phyloP scores from a whole-genome alignment of 202 grass and related monocot species.

The Schoenoplectus tabernaemontani region DNA sequence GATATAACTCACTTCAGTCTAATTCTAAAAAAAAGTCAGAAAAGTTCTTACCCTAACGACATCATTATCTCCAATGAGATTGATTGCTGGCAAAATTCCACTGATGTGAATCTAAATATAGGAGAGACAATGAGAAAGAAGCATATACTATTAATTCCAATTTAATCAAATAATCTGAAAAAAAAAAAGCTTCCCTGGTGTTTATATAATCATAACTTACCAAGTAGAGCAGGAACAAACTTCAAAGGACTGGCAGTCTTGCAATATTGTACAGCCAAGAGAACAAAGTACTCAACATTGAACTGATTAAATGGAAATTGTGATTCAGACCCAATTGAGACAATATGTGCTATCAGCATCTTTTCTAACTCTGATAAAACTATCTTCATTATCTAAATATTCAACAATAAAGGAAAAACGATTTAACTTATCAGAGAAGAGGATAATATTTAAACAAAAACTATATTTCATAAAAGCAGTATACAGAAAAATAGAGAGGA shows the following conservation, averaged over 20 bases:
- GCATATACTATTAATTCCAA: not conserved
- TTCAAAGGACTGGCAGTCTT: constrained; percentile 80
- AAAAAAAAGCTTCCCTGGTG: not conserved
- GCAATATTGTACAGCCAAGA: constrained; percentile 15
- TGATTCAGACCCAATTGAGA: constrained; percentile 92
- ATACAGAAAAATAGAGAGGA: not conserved
- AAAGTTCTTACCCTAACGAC: constrained; percentile 62
- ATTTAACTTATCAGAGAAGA: constrained; percentile 3
- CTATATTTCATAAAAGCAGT: not conserved
- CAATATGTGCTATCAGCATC: constrained; percentile 82
- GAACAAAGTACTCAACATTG: constrained; percentile 8
- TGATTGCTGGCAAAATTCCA: constrained; percentile 69
- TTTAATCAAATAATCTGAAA: not conserved
- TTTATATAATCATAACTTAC: constrained; percentile 26
- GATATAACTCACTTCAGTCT: not conserved
- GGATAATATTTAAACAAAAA: constrained; percentile 11
- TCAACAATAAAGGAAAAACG: constrained; percentile 35
- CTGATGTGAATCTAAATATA: constrained; percentile 81
- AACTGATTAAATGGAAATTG: constrained; percentile 53
- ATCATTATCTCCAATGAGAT: constrained; percentile 42
- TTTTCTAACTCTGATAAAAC: constrained; percentile 89
- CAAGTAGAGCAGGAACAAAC: constrained; percentile 73
- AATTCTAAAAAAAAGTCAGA: constrained; percentile 9
- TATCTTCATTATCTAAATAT: constrained; percentile 93
- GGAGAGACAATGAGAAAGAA: constrained; percentile 20